Evolutionary conservation across 768 basidiomycete species (phyloP).

Genomic region (Cyathus striatus): DNA sequence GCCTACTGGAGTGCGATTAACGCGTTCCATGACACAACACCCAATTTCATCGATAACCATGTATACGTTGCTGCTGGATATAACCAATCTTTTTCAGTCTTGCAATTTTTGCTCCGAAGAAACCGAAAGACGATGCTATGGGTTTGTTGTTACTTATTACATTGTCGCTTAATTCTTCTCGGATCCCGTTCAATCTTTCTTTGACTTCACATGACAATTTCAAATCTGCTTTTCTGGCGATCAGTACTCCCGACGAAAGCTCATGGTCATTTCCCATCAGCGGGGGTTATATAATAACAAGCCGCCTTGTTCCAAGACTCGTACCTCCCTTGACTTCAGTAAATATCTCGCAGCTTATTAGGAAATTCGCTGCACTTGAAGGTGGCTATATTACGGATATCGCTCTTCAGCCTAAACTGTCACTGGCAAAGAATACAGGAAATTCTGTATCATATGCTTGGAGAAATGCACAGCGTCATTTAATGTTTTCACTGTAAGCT

Average conservation of each 20-base stretch:
- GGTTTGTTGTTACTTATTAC: not conserved
- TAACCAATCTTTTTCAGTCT: not conserved
- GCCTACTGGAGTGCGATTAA: not conserved
- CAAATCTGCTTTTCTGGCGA: no score
- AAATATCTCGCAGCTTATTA: not conserved
- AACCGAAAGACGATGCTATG: not conserved
- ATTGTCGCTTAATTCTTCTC: no score
- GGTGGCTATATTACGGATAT: not conserved
- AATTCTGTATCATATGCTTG: slow-evolving; percentile 12
- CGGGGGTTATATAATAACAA: not conserved
- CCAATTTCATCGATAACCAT: not conserved
- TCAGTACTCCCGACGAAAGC: no score
- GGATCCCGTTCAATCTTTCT: no score
- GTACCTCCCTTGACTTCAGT: no score
- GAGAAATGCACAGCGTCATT: slow-evolving; percentile 7
- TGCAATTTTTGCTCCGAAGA: not conserved
- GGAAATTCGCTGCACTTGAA: not conserved
- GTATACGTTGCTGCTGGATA: no score
- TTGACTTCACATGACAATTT: no score
- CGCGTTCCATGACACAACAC: not conserved
- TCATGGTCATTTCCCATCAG: no score
- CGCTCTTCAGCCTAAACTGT: not conserved
- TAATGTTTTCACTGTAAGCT: no score
- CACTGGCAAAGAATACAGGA: slow-evolving; percentile 1
- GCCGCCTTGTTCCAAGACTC: not conserved